phyloP scores from a whole-genome alignment of 2,329 filamentous ascomycete genomes.

The Cytospora chrysosperma region DNA sequence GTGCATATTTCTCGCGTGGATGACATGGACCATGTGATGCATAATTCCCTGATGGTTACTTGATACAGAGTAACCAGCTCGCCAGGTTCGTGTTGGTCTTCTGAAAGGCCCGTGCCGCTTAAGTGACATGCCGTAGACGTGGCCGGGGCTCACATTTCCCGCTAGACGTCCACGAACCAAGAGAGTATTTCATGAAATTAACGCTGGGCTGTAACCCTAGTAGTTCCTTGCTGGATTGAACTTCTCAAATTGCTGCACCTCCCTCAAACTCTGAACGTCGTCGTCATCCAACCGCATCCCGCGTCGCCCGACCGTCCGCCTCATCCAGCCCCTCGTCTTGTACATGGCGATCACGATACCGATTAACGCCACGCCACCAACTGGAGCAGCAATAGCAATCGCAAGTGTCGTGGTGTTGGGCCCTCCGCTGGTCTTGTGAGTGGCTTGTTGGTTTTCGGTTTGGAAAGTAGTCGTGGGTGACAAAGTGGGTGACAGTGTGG shows the following conservation, averaged over 20 bases:
- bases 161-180: not conserved
- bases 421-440: not conserved
- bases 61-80: not conserved
- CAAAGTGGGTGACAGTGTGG: not conserved
- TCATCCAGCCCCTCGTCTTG: constrained; percentile 18
- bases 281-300: constrained; percentile 15
- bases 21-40: too few species aligned
- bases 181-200: too few species aligned
- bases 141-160: too few species aligned
- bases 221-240: constrained; percentile 22
- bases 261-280: constrained; percentile 11
- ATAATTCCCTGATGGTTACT: too few species aligned
- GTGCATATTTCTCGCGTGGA: not conserved
- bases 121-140: too few species aligned
- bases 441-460: not conserved
- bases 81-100: not conserved
- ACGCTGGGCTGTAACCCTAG: not conserved
- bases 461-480: not conserved
- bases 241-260: constrained; percentile 13
- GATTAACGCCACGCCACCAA: constrained; percentile 17
- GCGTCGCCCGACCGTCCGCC: not conserved
- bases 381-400: constrained; percentile 19
- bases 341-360: constrained; percentile 11
- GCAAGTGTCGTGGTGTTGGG: constrained; percentile 14
- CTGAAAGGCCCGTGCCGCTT: too few species aligned